These are phyloP conservation scores for Collariella sp. DNA, from an alignment of 495 filamentous ascomycete genomes.

Conservation along the genomic window DNA sequence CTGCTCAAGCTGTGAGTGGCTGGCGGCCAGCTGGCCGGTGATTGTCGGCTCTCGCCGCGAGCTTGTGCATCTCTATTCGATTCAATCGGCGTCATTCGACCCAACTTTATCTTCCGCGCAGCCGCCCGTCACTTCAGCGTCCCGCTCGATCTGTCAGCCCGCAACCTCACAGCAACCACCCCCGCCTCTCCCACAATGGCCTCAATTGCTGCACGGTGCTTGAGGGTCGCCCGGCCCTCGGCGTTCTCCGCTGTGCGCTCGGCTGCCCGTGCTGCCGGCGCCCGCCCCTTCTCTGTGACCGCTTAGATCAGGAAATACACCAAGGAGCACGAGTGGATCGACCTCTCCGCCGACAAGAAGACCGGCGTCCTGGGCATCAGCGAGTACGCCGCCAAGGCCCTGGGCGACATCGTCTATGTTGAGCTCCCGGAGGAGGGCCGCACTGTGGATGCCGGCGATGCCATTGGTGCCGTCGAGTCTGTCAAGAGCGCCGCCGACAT, in stretches of 20 bases:
- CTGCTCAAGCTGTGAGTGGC: background rate
- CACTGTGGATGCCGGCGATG: constrained; percentile 59
- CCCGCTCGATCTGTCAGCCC: background rate
- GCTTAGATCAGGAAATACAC: constrained; percentile 76
- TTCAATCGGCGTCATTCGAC: constrained; percentile 18
- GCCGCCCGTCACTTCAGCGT: background rate
- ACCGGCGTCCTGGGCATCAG: constrained; percentile 74
- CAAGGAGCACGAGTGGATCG: constrained; percentile 96
- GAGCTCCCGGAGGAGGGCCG: constrained; percentile 68
- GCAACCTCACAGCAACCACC: background rate
- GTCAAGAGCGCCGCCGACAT: constrained; percentile 98
- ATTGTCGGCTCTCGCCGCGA: constrained; percentile 11
- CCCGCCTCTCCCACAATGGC: constrained; percentile 30
- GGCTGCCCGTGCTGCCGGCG: constrained; percentile 21
- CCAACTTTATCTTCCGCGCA: constrained; percentile 1
- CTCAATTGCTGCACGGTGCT: constrained; percentile 42
- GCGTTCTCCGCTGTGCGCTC: constrained; percentile 31
- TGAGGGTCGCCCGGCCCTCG: constrained; percentile 37
- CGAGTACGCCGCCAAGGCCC: constrained; percentile 75
- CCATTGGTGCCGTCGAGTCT: constrained; percentile 90
- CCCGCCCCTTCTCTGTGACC: constrained; percentile 38
- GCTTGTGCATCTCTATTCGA: constrained; percentile 5
- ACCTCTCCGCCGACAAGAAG: constrained; percentile 67
- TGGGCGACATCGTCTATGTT: constrained; percentile 95
- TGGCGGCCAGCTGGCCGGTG: constrained; percentile 7